Percentiles rank a stretch among this genome's conserved stretches.
Conservation (phyloP, 75 land plant species). For the Cryptomeria japonica region DNA sequence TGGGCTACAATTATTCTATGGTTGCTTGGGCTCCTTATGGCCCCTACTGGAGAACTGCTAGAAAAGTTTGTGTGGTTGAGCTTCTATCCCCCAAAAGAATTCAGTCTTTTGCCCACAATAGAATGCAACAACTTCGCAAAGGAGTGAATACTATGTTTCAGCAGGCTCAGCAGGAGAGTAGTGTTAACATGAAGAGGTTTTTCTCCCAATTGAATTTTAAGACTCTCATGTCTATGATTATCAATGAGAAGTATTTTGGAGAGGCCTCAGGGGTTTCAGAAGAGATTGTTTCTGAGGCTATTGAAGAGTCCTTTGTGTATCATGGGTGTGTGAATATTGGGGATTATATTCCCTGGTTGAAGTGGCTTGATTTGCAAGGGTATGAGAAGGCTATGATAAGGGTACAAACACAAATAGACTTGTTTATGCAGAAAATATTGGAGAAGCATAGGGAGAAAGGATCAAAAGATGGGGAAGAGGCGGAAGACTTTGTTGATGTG, state of each 20-base stretch:
- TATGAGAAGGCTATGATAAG: no score
- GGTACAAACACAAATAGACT: no score
- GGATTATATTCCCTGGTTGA: no score
- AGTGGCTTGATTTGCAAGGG: no score
- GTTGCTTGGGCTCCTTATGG: neutral
- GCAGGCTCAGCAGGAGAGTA: neutral
- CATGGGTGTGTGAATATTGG: no score
- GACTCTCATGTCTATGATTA: neutral
- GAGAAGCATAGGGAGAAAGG: neutral
- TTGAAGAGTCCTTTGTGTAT: no score
- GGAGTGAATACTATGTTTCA: neutral
- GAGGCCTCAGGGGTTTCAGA: no score
- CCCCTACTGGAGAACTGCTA: no score
- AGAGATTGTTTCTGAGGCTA: no score
- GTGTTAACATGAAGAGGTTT: neutral
- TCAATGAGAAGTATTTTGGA: no score
- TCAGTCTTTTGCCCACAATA: neutral
- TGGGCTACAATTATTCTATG: slow-evolving; percentile 6
- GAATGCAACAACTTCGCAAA: neutral
- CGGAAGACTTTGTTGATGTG: neutral
- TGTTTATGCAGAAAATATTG: neutral
- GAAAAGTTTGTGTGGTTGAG: no score
- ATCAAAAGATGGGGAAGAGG: neutral
- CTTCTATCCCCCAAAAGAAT: no score
- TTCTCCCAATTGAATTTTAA: neutral